Evolutionary conservation across 163 green algal species (phyloP).

Genomic region (Picocystis sp.): DNA sequence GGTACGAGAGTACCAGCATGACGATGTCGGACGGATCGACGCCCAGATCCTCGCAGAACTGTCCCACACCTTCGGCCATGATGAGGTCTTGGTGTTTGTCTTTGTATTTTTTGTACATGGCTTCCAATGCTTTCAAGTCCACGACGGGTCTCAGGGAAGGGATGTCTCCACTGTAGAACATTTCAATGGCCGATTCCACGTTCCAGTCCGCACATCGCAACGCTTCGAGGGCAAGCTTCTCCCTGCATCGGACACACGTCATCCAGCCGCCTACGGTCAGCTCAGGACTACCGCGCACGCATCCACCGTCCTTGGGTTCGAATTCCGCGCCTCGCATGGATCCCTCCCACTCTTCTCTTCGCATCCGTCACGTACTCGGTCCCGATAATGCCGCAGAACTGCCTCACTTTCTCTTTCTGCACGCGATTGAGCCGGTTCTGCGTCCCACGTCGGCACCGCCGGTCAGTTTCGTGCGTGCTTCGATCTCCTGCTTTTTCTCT

Average conservation of each 20-base stretch:
- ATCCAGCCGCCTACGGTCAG: not conserved
- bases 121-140: constrained; percentile 24
- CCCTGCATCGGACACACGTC: constrained; percentile 8
- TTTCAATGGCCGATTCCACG: constrained; percentile 37
- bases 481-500: no score
- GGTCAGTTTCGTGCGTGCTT: no score
- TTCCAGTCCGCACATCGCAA: constrained; percentile 24
- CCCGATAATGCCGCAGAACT: constrained; percentile 5
- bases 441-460: not conserved
- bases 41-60: constrained; percentile 50
- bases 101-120: constrained; percentile 31
- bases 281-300: not conserved
- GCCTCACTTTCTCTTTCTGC: constrained; percentile 12
- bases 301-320: not conserved
- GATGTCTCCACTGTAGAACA: constrained; percentile 31
- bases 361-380: not conserved
- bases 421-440: constrained; percentile 5
- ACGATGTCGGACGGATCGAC: constrained; percentile 28
- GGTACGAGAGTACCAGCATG: constrained; percentile 65
- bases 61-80: constrained; percentile 37
- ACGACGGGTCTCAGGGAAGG: constrained; percentile 1
- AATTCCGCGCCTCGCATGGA: not conserved
- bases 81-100: constrained; percentile 37
- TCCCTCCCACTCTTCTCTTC: not conserved
- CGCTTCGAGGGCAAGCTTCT: constrained; percentile 12